These are phyloP conservation scores for Citrullus amarus DNA, from an alignment of 306 rosid genomes.

Conservation along the genomic window DNA sequence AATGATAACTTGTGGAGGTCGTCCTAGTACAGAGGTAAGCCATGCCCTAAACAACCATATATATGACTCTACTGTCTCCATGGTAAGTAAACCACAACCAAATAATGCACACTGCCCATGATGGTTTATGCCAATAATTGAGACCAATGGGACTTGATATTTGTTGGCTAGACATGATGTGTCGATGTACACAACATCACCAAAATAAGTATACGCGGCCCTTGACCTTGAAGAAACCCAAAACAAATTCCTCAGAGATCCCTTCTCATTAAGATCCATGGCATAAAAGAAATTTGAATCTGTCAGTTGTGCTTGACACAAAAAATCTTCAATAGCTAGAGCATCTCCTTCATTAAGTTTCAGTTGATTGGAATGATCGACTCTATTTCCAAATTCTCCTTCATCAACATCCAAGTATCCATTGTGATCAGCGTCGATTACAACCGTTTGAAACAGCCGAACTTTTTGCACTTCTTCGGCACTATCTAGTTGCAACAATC, in stretches of 20 bases:
- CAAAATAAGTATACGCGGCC: constrained; percentile 36
- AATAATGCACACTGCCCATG: constrained; percentile 53
- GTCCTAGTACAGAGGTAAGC: constrained; percentile 58
- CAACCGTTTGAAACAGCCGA: constrained; percentile 42
- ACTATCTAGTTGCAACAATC: constrained; percentile 36
- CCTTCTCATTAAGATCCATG: constrained; percentile 52
- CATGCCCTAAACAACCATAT: constrained; percentile 67
- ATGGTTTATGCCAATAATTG: constrained; percentile 55
- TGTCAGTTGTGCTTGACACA: constrained; percentile 28
- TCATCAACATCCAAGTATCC: constrained; percentile 26
- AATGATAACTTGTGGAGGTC: constrained; percentile 60
- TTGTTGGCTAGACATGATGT: constrained; percentile 34
- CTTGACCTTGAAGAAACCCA: constrained; percentile 57
- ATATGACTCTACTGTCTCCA: constrained; percentile 46
- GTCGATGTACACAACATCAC: constrained; percentile 46
- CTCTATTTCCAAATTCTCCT: constrained; percentile 18
- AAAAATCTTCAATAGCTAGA: constrained; percentile 38
- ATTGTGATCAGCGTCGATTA: constrained; percentile 33
- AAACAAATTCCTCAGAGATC: constrained; percentile 56
- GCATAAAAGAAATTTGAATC: constrained; percentile 60
- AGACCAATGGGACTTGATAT: constrained; percentile 50
- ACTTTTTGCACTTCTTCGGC: constrained; percentile 42
- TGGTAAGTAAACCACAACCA: constrained; percentile 61
- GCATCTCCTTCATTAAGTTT: constrained; percentile 51
- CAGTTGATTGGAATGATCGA: constrained; percentile 32